A percentile compares a stretch with the other conserved stretches of the same genome.
phyloP scores from a whole-genome alignment of 1,139 yeast genomes.

The Saccharomyces uvarum region DNA sequence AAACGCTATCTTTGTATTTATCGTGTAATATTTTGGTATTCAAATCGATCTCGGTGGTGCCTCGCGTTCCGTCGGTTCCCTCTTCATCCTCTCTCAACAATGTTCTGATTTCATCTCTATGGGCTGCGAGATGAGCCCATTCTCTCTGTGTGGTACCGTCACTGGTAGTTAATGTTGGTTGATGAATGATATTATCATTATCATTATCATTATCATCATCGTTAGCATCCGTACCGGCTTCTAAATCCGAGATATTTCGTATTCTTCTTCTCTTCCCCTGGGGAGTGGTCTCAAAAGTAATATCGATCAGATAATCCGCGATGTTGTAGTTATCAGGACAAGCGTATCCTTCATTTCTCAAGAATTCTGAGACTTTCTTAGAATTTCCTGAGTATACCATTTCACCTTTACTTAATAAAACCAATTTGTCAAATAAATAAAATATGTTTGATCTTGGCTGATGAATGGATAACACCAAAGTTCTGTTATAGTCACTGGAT shows the following conservation, averaged over 20 bases:
- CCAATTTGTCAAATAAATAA: constrained; percentile 73
- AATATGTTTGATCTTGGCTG: constrained; percentile 98
- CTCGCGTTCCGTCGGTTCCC: constrained; percentile 2
- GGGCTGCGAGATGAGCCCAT: constrained; percentile 88
- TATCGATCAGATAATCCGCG: constrained; percentile 87
- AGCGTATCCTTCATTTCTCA: constrained; percentile 63
- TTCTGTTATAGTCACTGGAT: constrained; percentile 73
- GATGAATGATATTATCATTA: constrained; percentile 1
- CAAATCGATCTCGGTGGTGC: constrained; percentile 15
- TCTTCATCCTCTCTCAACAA: constrained; percentile 31
- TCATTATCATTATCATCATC: background rate
- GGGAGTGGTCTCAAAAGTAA: constrained; percentile 55
- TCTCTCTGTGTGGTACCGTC: constrained; percentile 50
- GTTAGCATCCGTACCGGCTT: constrained; percentile 7
- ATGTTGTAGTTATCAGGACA: constrained; percentile 89
- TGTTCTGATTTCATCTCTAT: constrained; percentile 55
- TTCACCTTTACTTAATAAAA: constrained; percentile 77
- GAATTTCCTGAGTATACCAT: constrained; percentile 82
- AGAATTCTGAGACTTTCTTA: constrained; percentile 63
- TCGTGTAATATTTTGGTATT: constrained; percentile 31
- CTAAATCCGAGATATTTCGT: constrained; percentile 5
- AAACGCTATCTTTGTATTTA: constrained; percentile 44
- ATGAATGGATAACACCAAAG: constrained; percentile 87
- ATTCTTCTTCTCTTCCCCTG: constrained; percentile 14
- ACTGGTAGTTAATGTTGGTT: constrained; percentile 2